These are phyloP conservation scores for Cladorrhinum sp. DNA, from an alignment of 2,329 filamentous ascomycete genomes.

Conservation along the genomic window DNA sequence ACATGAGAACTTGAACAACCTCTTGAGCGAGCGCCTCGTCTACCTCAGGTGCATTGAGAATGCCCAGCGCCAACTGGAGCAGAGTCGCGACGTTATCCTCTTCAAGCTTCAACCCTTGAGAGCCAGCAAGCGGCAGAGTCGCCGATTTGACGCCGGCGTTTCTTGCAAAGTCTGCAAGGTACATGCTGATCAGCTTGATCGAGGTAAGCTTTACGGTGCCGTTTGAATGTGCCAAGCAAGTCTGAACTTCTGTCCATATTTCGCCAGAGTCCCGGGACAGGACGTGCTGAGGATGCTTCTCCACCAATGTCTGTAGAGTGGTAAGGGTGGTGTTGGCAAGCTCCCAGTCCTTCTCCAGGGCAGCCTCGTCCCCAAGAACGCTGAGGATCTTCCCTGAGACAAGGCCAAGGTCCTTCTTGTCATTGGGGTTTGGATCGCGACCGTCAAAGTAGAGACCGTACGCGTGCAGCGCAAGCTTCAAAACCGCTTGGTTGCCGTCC, in stretches of 20 bases:
- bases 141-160: conserved; percentile 55
- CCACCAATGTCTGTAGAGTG: conserved; percentile 64
- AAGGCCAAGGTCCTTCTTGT: conserved; percentile 64
- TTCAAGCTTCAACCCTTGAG: conserved; percentile 66
- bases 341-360: conserved; percentile 60
- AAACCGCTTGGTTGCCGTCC: conserved; percentile 66
- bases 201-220: conserved; percentile 73
- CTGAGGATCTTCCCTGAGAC: conserved; percentile 55
- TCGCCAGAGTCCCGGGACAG: conserved; percentile 57
- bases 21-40: conserved; percentile 75
- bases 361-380: conserved; percentile 53
- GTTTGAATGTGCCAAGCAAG: conserved; percentile 69
- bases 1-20: conserved; percentile 76
- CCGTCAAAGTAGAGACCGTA: conserved; percentile 82
- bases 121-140: conserved; percentile 62
- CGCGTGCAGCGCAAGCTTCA: conserved; percentile 72
- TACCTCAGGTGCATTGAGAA: conserved; percentile 60
- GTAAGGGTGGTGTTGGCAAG: conserved; percentile 71
- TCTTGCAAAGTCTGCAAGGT: conserved; percentile 74
- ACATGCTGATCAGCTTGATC: conserved; percentile 70
- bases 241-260: conserved; percentile 70
- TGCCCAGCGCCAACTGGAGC: conserved; percentile 48
- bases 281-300: conserved; percentile 61
- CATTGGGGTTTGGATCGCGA: conserved; percentile 54
- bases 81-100: conserved; percentile 61